Percentiles rank a stretch among this genome's conserved stretches.
Evolutionary conservation across 2,329 filamentous ascomycete species (phyloP).

Genomic region (Colletotrichum falcatum): DNA sequence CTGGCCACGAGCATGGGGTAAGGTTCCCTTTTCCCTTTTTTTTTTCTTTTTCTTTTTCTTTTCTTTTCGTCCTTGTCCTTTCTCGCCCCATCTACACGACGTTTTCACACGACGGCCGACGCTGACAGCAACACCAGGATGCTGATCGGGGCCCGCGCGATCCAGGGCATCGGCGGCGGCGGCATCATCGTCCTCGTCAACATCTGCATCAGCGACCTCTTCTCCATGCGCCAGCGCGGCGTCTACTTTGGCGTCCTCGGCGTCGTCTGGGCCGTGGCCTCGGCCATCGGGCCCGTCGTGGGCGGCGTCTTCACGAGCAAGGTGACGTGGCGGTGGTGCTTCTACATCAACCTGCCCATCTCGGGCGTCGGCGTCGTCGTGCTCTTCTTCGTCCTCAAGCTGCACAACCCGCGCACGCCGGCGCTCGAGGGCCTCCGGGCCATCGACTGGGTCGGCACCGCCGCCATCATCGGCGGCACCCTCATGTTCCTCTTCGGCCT

Average conservation of each 20-base stretch:
- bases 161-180: conserved; percentile 65
- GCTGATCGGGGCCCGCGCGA: conserved; percentile 60
- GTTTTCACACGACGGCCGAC: too few species aligned
- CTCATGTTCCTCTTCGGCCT: conserved; percentile 79
- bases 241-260: conserved; percentile 74
- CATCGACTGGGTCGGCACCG: conserved; percentile 70
- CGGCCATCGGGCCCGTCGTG: conserved; percentile 73
- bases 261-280: conserved; percentile 75
- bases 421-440: conserved; percentile 71
- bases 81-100: too few species aligned
- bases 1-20: conserved; percentile 56
- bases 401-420: conserved; percentile 75
- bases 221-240: conserved; percentile 59
- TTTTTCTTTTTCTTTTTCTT: neutral
- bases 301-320: conserved; percentile 74
- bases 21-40: neutral
- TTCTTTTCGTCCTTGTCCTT: too few species aligned
- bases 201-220: conserved; percentile 65
- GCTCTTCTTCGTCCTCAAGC: conserved; percentile 71
- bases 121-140: conserved; percentile 42
- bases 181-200: conserved; percentile 66
- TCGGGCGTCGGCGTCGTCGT: conserved; percentile 68
- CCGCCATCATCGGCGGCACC: conserved; percentile 72
- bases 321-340: conserved; percentile 71
- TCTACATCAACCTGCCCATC: conserved; percentile 59